Evolutionary conservation across 306 rosid species (phyloP).

Genomic region (Acmispon strigosus): DNA sequence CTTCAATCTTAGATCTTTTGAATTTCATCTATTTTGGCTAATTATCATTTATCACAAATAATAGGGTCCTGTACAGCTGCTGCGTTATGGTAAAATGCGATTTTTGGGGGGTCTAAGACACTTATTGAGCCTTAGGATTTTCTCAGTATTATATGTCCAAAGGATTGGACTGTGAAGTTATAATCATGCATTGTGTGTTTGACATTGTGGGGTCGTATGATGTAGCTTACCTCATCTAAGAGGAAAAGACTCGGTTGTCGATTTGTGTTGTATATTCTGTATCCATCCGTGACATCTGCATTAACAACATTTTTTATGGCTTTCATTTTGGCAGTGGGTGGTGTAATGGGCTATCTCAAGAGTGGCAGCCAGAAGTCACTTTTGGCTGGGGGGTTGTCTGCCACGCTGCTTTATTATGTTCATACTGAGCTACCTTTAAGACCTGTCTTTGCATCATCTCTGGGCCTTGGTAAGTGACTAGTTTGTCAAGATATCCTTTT

Average conservation of each 20-base stretch:
- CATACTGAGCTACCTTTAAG: conserved; percentile 64
- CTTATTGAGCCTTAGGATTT: no score
- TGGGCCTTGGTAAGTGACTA: conserved; percentile 79
- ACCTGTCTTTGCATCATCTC: conserved; percentile 78
- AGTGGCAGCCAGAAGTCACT: conserved; percentile 94
- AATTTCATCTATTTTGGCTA: neutral
- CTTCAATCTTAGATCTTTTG: neutral
- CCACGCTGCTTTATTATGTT: conserved; percentile 54
- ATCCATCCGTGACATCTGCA: neutral
- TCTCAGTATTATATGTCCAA: no score
- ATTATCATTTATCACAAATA: neutral
- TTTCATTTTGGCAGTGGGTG: conserved; percentile 61
- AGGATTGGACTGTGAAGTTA: neutral
- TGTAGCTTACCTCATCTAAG: no score
- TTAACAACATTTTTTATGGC: neutral
- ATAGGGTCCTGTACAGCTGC: neutral
- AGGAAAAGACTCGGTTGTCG: no score
- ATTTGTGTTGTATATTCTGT: neutral
- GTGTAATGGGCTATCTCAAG: conserved; percentile 87
- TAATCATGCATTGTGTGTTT: no score
- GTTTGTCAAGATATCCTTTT: neutral
- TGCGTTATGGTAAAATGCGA: neutral
- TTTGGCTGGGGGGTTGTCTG: conserved; percentile 82
- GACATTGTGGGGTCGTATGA: no score
- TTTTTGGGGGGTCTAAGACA: neutral